Evolutionary conservation across 805 yeast genomes (phyloP).

Genomic region (Sungouiozyma ichnusensis): DNA sequence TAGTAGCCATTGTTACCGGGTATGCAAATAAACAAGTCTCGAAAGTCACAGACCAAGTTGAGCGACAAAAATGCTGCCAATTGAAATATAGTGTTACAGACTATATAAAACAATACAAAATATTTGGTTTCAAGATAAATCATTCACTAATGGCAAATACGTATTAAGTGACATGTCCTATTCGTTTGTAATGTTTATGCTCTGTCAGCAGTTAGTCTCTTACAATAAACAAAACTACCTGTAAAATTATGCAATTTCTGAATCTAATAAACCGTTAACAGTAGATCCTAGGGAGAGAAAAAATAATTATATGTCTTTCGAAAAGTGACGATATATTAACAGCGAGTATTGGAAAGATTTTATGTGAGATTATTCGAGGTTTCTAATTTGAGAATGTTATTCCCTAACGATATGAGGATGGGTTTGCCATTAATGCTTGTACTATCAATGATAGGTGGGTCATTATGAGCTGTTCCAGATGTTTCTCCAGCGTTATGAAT

Average conservation of each 20-base stretch:
- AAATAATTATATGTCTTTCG: no score
- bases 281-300: no score
- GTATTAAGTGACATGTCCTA: neutral
- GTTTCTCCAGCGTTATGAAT: constrained; percentile 5
- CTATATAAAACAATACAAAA: neutral
- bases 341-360: neutral
- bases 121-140: neutral
- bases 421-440: constrained; percentile 6
- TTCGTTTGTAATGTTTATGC: no score
- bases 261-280: no score
- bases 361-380: constrained; percentile 2
- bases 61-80: no score
- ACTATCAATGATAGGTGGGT: constrained; percentile 4
- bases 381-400: constrained; percentile 8
- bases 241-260: no score
- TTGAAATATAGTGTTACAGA: no score
- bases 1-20: constrained; percentile 1
- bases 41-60: neutral
- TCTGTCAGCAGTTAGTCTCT: no score
- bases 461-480: neutral
- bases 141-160: neutral
- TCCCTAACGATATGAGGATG: constrained; percentile 7
- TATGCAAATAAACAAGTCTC: neutral
- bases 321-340: no score
- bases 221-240: no score